Percentiles rank a stretch among this genome's conserved stretches.
These are phyloP conservation scores for Emergomyces africanus DNA, from an alignment of 2,329 filamentous ascomycete species.

Conservation along the genomic window DNA sequence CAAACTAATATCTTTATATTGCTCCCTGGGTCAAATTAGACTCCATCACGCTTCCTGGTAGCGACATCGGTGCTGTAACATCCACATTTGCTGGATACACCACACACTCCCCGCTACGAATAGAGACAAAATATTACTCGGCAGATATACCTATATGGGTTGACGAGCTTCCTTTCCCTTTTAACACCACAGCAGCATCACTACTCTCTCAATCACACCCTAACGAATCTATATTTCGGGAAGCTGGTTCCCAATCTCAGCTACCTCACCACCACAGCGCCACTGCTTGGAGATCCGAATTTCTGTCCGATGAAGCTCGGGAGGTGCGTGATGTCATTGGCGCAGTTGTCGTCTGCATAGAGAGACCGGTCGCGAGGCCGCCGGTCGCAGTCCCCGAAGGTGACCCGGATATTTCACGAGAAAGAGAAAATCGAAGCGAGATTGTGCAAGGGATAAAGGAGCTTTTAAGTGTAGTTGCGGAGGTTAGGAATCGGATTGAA, in stretches of 20 bases:
- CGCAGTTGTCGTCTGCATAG: constrained; percentile 28
- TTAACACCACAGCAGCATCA: not conserved
- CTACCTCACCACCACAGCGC: constrained; percentile 7
- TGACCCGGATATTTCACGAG: not conserved
- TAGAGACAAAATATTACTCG: constrained; percentile 33
- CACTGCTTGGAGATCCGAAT: constrained; percentile 26
- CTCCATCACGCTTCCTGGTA: not conserved
- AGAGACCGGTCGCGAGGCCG: constrained; percentile 13
- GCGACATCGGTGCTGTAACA: constrained; percentile 10
- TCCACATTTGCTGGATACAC: constrained; percentile 34
- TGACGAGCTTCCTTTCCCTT: constrained; percentile 28
- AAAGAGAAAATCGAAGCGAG: constrained; percentile 4
- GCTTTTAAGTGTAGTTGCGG: constrained; percentile 24
- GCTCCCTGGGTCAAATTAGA: not conserved
- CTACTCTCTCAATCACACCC: not conserved
- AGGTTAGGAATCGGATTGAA: constrained; percentile 29
- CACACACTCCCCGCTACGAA: constrained; percentile 28
- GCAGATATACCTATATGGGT: constrained; percentile 35
- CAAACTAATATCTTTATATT: not conserved
- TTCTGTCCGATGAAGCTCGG: constrained; percentile 28
- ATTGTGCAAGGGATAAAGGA: constrained; percentile 20
- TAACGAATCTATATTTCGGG: not conserved
- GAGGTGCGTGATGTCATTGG: constrained; percentile 35
- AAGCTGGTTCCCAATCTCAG: not conserved
- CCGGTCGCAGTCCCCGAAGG: not conserved